Conservation (phyloP, 345 rosid species). For the Populus nigra region DNA sequence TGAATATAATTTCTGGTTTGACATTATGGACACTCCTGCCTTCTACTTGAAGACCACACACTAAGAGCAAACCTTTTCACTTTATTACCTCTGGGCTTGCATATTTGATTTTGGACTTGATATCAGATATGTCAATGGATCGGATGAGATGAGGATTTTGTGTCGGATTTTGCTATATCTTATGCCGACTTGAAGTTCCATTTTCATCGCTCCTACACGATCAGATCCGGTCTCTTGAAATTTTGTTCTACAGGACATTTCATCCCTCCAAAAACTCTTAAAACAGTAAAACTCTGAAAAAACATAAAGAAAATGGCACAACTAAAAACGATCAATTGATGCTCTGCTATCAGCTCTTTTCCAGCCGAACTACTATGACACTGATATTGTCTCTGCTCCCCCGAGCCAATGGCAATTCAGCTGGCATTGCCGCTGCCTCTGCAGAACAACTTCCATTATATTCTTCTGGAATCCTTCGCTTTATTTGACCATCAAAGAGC, state of each 20-base stretch:
- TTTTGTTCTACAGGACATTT: too few relatives aligned
- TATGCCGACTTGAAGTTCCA: too few relatives aligned
- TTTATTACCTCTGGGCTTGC: not conserved
- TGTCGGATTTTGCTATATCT: too few relatives aligned
- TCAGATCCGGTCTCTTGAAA: too few relatives aligned
- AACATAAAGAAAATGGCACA: not conserved
- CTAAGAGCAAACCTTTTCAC: not conserved
- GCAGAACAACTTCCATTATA: slow-evolving; percentile 5
- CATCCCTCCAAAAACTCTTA: not conserved
- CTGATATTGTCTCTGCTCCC: slow-evolving; percentile 44
- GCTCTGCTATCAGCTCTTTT: not conserved
- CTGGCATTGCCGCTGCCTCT: slow-evolving; percentile 30
- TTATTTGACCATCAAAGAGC: slow-evolving; percentile 14
- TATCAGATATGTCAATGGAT: not conserved
- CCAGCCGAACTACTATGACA: slow-evolving; percentile 36
- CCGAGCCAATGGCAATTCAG: slow-evolving; percentile 37
- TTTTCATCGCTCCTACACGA: too few relatives aligned
- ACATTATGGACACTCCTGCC: not conserved
- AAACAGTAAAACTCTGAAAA: not conserved
- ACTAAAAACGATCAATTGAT: not conserved
- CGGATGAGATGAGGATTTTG: too few relatives aligned
- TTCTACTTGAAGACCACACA: not conserved
- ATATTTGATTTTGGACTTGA: not conserved
- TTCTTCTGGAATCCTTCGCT: slow-evolving; percentile 5
- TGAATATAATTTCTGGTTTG: slow-evolving; percentile 34